phyloP scores from a whole-genome alignment of 768 basidiomycete species.

The Plicaturopsis crispa region DNA sequence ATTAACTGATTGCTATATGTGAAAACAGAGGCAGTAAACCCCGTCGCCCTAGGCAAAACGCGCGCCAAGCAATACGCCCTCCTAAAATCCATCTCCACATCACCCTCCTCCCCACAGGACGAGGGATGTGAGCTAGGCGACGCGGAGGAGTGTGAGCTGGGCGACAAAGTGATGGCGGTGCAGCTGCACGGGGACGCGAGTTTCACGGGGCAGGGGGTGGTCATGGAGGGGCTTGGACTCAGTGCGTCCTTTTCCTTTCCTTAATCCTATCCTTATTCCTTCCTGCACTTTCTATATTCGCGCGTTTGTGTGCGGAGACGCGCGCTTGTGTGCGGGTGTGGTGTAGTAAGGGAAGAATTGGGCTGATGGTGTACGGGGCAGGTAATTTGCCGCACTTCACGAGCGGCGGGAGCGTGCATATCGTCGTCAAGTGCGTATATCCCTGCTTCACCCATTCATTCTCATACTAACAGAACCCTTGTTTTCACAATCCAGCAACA shows the following conservation, averaged over 20 bases:
- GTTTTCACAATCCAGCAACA: conserved; percentile 57
- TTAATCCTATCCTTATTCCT: background rate
- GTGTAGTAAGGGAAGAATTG: background rate
- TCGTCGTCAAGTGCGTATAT: conserved; percentile 78
- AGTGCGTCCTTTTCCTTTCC: conserved; percentile 36
- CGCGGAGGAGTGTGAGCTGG: conserved; percentile 30
- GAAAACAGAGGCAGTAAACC: conserved; percentile 71
- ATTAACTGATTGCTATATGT: background rate
- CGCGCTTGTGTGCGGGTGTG: too few species aligned
- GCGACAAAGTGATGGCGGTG: conserved; percentile 79
- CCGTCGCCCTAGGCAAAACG: conserved; percentile 83
- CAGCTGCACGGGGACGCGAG: conserved; percentile 91
- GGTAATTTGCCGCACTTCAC: conserved; percentile 89
- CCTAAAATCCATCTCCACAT: conserved; percentile 52
- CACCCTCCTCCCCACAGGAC: too few species aligned
- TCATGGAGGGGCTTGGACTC: conserved; percentile 82
- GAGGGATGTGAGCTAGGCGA: conserved; percentile 23
- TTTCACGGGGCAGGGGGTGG: conserved; percentile 84
- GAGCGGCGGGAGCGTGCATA: conserved; percentile 82
- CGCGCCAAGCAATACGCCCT: conserved; percentile 86
- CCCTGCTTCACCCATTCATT: too few species aligned
- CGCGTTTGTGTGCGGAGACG: too few species aligned
- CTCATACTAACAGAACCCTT: too few species aligned
- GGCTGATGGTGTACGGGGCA: conserved; percentile 21
- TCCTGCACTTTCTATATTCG: background rate